These are phyloP conservation scores for Daldinia grandis DNA, from an alignment of 495 filamentous ascomycete genomes.

Conservation along the genomic window DNA sequence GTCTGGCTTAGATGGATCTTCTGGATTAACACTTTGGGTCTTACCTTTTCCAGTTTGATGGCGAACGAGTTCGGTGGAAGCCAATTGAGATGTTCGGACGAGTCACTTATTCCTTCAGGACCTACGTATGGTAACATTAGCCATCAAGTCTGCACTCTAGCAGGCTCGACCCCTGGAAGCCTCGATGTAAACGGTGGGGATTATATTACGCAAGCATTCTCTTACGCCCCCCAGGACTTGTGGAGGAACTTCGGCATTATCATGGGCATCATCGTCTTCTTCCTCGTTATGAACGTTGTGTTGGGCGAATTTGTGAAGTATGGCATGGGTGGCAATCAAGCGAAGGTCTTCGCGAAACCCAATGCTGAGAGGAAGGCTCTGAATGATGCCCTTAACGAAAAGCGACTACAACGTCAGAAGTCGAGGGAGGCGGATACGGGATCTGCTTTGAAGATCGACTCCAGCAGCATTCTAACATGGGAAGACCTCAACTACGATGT, in stretches of 20 bases:
- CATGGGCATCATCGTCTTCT: constrained; percentile 70
- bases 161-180: constrained; percentile 70
- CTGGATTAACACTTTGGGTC: constrained; percentile 79
- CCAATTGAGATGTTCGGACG: constrained; percentile 68
- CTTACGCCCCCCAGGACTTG: constrained; percentile 66
- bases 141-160: constrained; percentile 78
- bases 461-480: constrained; percentile 78
- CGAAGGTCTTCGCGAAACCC: constrained; percentile 77
- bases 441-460: constrained; percentile 69
- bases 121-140: constrained; percentile 69
- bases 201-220: constrained; percentile 71
- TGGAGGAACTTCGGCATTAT: constrained; percentile 85
- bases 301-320: constrained; percentile 81
- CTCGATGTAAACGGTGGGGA: constrained; percentile 64
- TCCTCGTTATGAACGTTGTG: constrained; percentile 72
- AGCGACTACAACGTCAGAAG: constrained; percentile 64
- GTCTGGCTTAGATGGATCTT: constrained; percentile 85
- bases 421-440: constrained; percentile 55
- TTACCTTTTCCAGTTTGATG: constrained; percentile 79
- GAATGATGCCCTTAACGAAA: constrained; percentile 69
- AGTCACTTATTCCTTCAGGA: constrained; percentile 72
- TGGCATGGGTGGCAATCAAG: constrained; percentile 77
- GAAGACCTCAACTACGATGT: constrained; percentile 82
- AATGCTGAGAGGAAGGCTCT: constrained; percentile 73
- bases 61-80: constrained; percentile 79